Evolutionary conservation across 1,284 basidiomycete species (phyloP).

Genomic region (Limonomyces culmigenus): DNA sequence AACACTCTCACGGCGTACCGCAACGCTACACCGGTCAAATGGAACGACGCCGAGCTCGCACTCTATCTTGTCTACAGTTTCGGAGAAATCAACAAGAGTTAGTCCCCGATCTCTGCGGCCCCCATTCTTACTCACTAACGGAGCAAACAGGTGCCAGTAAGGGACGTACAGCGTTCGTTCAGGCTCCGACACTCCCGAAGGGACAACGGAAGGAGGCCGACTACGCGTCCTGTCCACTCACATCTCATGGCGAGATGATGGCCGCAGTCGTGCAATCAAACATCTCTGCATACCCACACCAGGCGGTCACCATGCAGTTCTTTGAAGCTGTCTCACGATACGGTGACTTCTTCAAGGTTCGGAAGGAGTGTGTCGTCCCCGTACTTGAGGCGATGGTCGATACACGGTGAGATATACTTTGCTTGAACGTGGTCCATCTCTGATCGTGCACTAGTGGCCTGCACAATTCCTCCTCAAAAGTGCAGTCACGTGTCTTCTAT

Average conservation of each 20-base stretch:
- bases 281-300: slow-evolving; percentile 74
- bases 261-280: slow-evolving; percentile 72
- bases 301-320: slow-evolving; percentile 81
- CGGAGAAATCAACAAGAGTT: slow-evolving; percentile 81
- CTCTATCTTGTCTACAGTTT: slow-evolving; percentile 88
- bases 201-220: slow-evolving; percentile 55
- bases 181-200: slow-evolving; percentile 44
- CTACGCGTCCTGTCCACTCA: slow-evolving; percentile 77
- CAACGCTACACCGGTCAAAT: slow-evolving; percentile 48
- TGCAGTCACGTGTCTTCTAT: slow-evolving; percentile 78
- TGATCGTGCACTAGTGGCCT: slow-evolving; percentile 61
- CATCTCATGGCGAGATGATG: slow-evolving; percentile 82
- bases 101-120: neutral
- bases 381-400: slow-evolving; percentile 86
- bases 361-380: slow-evolving; percentile 73
- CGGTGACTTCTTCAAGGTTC: slow-evolving; percentile 90
- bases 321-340: slow-evolving; percentile 91
- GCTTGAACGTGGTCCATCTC: neutral
- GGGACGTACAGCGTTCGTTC: slow-evolving; percentile 61
- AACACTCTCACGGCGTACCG: slow-evolving; percentile 57
- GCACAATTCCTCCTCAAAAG: slow-evolving; percentile 59
- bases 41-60: slow-evolving; percentile 92
- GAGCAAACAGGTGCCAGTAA: slow-evolving; percentile 39
- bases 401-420: slow-evolving; percentile 34
- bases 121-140: neutral